A percentile compares a stretch with the other conserved stretches of the same genome.
Evolutionary conservation across 164 flowering plant genomes (phyloP).

Genomic region (Tetrastigma voinierianum): DNA sequence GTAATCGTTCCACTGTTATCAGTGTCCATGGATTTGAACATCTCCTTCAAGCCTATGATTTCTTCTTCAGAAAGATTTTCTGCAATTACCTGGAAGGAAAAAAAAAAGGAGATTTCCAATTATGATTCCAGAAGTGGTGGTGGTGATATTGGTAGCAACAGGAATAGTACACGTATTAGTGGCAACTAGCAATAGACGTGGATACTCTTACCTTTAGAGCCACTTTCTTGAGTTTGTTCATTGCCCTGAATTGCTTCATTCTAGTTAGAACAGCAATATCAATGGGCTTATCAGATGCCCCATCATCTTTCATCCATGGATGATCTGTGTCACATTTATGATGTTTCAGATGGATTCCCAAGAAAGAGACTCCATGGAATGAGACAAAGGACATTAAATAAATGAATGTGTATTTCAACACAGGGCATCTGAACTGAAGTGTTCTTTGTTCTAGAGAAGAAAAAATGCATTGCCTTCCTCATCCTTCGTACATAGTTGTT

Average conservation of each 20-base stretch:
- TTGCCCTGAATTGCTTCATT: conserved; percentile 96
- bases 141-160: not conserved
- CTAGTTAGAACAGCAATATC: conserved; percentile 86
- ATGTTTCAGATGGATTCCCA: not conserved
- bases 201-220: conserved; percentile 69
- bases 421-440: not conserved
- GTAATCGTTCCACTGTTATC: conserved; percentile 96
- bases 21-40: conserved; percentile 97
- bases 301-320: conserved; percentile 91
- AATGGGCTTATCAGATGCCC: conserved; percentile 90
- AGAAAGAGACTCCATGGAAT: not conserved
- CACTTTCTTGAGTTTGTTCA: conserved; percentile 92
- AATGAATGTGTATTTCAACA: not conserved
- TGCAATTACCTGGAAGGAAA: conserved; percentile 81
- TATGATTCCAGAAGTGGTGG: not conserved
- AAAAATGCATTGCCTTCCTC: conserved; percentile 1
- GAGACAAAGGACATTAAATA: not conserved
- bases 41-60: conserved; percentile 92
- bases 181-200: no score
- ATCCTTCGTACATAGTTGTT: not conserved
- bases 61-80: conserved; percentile 97
- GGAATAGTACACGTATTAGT: not conserved
- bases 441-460: not conserved
- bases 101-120: not conserved
- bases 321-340: conserved; percentile 60